A percentile compares a stretch with the other conserved stretches of the same genome.
Evolutionary conservation across 2,329 filamentous ascomycete genomes (phyloP).

Genomic region (Microcyclospora tardicrescens): DNA sequence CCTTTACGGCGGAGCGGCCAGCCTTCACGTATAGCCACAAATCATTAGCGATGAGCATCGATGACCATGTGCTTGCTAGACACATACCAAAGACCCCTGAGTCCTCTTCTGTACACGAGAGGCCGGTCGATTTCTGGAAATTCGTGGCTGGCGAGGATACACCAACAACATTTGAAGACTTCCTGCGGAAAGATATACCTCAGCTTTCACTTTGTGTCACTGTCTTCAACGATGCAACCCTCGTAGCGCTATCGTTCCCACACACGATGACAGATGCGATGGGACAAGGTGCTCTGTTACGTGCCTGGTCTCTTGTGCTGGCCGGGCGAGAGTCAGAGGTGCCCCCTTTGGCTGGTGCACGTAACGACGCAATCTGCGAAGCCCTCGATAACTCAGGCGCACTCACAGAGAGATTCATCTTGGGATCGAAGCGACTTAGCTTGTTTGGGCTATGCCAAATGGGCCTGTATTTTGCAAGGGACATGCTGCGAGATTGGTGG

Average conservation of each 20-base stretch:
- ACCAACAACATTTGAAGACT: conserved; percentile 25
- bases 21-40: neutral
- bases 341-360: conserved; percentile 22
- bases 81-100: neutral
- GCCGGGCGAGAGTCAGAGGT: conserved; percentile 32
- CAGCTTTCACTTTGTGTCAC: conserved; percentile 37
- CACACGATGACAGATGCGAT: conserved; percentile 39
- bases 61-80: neutral
- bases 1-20: conserved; percentile 1
- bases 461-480: conserved; percentile 20
- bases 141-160: neutral
- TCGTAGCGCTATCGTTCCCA: conserved; percentile 35
- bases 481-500: neutral
- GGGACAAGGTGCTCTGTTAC: conserved; percentile 30
- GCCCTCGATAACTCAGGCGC: conserved; percentile 8
- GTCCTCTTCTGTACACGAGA: neutral
- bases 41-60: neutral
- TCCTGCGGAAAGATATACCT: conserved; percentile 29
- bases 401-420: neutral
- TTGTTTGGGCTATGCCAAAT: conserved; percentile 6
- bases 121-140: neutral
- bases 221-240: conserved; percentile 38
- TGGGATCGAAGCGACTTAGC: neutral
- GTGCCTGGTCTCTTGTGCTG: conserved; percentile 36
- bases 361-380: conserved; percentile 26